Base-by-base conservation (phyloP, 1,284 basidiomycete species). In the Wolfiporia cocos region DNA sequence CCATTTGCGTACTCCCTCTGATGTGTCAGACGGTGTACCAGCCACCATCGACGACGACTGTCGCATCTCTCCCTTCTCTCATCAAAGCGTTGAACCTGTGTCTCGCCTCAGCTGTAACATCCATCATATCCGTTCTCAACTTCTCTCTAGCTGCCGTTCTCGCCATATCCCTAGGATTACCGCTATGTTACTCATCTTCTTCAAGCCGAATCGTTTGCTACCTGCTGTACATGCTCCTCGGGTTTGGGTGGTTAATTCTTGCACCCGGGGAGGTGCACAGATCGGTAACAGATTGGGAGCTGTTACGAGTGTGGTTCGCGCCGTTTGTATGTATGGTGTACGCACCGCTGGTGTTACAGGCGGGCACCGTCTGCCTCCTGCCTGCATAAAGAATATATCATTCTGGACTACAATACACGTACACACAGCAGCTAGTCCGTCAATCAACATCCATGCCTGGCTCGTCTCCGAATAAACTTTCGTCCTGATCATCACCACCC, bases 111-210 rank as follows among this genome's bases (percentile, higher is more conserved):
- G 83, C 89, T 4, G 70, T 92, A 44, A 80, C 95, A 52, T 90
- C 91, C 19, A 78, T 89, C 35, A 81, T 80, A 15, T 85, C 89
- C 4, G 82, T 94, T 46, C 78, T 94, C 56, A 96, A 95, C 63
- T 94, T 92, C 64, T 90, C 88, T 3, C 78, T 94, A 15, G 85
- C 91, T 0, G 78, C 83, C 22, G 62, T 73, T 6, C 71, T 92
- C 6, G 80, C 84, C 0, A 59, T 81, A 28, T 51, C 76, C 9
- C 71, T 86, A 11, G 80, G 79, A 22, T 48, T 82, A 41, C 80
- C 81, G 21, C 69, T 85, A 43, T 69, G 76, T 34, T 49, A 78
- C 24, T 66, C 74, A 22, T 67, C 70, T 4, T 61, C 62, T 0
- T 57, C 63, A 3, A 40, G 23, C 18, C 57, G 68, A 10, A 32